Evolutionary conservation across 306 rosid species (phyloP), one percentile per base, ranked within the genome.

Genomic region (Fragaria vesca): DNA sequence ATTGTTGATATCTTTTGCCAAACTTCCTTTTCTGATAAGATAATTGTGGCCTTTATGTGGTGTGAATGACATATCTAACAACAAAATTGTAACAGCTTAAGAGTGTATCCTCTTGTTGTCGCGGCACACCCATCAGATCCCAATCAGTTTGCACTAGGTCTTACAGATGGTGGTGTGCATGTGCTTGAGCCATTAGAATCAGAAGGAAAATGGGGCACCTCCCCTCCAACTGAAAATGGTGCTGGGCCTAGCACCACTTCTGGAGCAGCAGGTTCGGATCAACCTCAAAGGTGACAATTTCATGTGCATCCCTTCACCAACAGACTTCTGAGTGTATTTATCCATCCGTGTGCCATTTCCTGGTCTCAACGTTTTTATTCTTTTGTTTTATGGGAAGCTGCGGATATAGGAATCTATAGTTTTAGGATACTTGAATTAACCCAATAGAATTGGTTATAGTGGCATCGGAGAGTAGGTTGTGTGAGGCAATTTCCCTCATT

Each of bases 81-180:
- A 30, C 72, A 24, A 38, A 47, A 60, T 26, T 61, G 67, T 86
- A 72, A 79, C 98, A 96, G 98, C 85, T 79, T 82, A 86, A 88
- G 93, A 79, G 89, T 82, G 62, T 70, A 85, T 84, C 99, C 99
- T 74, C 87, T 93, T 11, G 97, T 93, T 55, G 89, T 96, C 43
- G 98, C 99, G 55, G 98, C 99, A 71, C 99, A 96, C 83, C 99
- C 99, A 36, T 85, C 97, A 0, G 99, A 96, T 80, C 86, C 97
- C 80, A 91, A 90, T 80, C 99, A 96, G 76, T 96, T 96, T 83
- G 98, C 98, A 43, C 81, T 96, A 74, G 99, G 99, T 62, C 96
- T 96, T 51, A 83, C 94, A 2, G 98, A 96, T 65, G 99, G 99
- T 30, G 93, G 96, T 48, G 99, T 96, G 17, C 90, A 89, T 73